Percentiles rank a stretch among this genome's conserved stretches.
These are phyloP conservation scores for Trichoderma arundinaceum DNA, from an alignment of 2,329 filamentous ascomycete species.

Conservation along the genomic window DNA sequence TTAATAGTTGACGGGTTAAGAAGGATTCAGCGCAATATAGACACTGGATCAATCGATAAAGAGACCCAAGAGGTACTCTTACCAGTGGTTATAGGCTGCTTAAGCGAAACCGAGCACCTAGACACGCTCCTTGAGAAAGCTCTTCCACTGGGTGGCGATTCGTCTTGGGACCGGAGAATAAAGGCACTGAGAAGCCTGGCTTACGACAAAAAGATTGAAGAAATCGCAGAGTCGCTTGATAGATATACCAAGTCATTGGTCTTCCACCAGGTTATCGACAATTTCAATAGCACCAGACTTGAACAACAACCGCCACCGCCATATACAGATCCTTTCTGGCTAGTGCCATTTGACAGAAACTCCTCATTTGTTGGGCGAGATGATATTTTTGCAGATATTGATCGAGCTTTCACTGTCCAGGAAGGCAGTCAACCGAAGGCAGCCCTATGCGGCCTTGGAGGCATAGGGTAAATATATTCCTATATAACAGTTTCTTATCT, in stretches of 20 bases:
- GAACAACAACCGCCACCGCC: neutral
- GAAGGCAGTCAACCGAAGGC: slow-evolving; percentile 23
- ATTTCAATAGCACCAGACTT: neutral
- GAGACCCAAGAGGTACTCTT: slow-evolving; percentile 14
- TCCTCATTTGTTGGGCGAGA: slow-evolving; percentile 22
- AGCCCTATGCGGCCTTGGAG: slow-evolving; percentile 27
- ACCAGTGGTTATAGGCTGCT: slow-evolving; percentile 21
- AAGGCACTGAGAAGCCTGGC: slow-evolving; percentile 15
- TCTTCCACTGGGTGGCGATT: neutral
- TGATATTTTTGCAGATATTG: slow-evolving; percentile 23
- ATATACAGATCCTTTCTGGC: neutral
- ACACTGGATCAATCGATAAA: neutral
- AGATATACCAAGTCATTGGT: slow-evolving; percentile 15
- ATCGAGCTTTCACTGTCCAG: slow-evolving; percentile 12
- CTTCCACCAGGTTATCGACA: slow-evolving; percentile 26
- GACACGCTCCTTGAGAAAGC: slow-evolving; percentile 15
- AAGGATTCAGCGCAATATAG: slow-evolving; percentile 4
- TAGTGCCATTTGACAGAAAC: slow-evolving; percentile 27
- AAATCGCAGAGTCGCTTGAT: slow-evolving; percentile 14
- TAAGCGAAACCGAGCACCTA: slow-evolving; percentile 7
- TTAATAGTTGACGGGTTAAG: slow-evolving; percentile 16
- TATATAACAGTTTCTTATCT: neutral
- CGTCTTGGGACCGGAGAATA: neutral
- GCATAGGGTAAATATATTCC: slow-evolving; percentile 19
- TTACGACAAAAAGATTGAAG: slow-evolving; percentile 22